Conservation (phyloP, 2,329 filamentous ascomycete genomes). For the Alternaria rosae region DNA sequence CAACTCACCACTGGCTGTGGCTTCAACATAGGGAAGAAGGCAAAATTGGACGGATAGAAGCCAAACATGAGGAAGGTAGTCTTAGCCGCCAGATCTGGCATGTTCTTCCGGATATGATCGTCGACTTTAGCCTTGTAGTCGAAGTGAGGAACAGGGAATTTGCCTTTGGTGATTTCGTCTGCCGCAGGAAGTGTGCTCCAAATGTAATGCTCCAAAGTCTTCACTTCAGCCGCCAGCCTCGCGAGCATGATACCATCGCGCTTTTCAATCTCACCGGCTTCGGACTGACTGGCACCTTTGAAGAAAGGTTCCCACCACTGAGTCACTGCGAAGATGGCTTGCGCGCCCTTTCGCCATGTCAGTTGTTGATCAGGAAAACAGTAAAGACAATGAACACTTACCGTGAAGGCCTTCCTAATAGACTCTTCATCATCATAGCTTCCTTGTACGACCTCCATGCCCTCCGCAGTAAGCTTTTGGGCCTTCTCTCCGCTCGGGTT, state of each 20-base stretch:
- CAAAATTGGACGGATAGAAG: constrained; percentile 26
- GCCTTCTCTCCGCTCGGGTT: constrained; percentile 30
- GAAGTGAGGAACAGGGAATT: constrained; percentile 49
- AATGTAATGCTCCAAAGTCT: constrained; percentile 53
- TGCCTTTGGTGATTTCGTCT: constrained; percentile 36
- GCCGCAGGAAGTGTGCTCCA: constrained; percentile 54
- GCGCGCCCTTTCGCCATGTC: constrained; percentile 12
- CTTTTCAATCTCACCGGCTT: constrained; percentile 36
- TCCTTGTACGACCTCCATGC: constrained; percentile 48
- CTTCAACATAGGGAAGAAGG: constrained; percentile 17
- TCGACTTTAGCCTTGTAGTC: constrained; percentile 52
- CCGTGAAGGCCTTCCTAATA: constrained; percentile 12
- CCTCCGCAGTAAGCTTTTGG: constrained; percentile 34
- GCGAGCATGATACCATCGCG: constrained; percentile 51
- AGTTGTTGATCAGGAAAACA: not conserved
- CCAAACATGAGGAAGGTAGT: constrained; percentile 24
- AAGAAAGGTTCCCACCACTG: constrained; percentile 24
- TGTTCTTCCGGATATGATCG: constrained; percentile 47
- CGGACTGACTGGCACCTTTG: constrained; percentile 35
- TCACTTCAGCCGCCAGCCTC: constrained; percentile 44
- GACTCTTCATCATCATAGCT: constrained; percentile 19
- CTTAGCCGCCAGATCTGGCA: constrained; percentile 25
- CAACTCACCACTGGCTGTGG: constrained; percentile 8
- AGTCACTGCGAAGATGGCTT: constrained; percentile 48
- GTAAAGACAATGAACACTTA: constrained; percentile 1